A percentile compares a stretch with the other conserved stretches of the same genome.
Conservation (phyloP, 2,329 filamentous ascomycete species). For the Myriosclerotinia duriaeana region DNA sequence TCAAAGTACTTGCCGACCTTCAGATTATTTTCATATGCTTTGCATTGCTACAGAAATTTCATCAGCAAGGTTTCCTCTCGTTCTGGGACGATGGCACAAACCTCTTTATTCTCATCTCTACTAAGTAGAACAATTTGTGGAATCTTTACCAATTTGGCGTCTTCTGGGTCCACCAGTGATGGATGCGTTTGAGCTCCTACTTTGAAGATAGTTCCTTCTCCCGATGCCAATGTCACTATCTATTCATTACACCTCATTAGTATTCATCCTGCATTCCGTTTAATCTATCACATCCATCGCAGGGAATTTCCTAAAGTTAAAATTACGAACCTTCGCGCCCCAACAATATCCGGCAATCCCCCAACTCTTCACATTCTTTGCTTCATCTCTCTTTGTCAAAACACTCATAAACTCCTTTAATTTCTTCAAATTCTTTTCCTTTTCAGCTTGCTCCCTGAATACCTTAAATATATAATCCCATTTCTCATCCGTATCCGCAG, state of each 20-base stretch:
- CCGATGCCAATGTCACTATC: slow-evolving; percentile 55
- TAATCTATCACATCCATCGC: too few species aligned
- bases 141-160: slow-evolving; percentile 58
- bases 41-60: slow-evolving; percentile 40
- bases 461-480: slow-evolving; percentile 31
- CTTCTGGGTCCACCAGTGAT: slow-evolving; percentile 60
- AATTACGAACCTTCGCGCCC: slow-evolving; percentile 57
- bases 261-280: neutral
- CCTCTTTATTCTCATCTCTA: slow-evolving; percentile 54
- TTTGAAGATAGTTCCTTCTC: slow-evolving; percentile 55
- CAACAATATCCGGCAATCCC: slow-evolving; percentile 54
- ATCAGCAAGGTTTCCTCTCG: slow-evolving; percentile 47
- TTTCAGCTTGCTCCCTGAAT: slow-evolving; percentile 28
- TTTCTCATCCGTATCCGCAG: slow-evolving; percentile 29
- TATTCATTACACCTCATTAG: neutral
- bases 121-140: slow-evolving; percentile 64
- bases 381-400: slow-evolving; percentile 22
- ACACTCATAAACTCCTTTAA: slow-evolving; percentile 24
- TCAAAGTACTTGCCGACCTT: slow-evolving; percentile 57
- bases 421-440: slow-evolving; percentile 23
- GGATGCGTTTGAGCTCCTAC: slow-evolving; percentile 54
- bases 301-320: neutral
- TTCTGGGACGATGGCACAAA: slow-evolving; percentile 33
- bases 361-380: slow-evolving; percentile 32
- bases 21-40: slow-evolving; percentile 43